Conservation (phyloP, 495 filamentous ascomycete species). For the Rhizodiscina lignyota region DNA sequence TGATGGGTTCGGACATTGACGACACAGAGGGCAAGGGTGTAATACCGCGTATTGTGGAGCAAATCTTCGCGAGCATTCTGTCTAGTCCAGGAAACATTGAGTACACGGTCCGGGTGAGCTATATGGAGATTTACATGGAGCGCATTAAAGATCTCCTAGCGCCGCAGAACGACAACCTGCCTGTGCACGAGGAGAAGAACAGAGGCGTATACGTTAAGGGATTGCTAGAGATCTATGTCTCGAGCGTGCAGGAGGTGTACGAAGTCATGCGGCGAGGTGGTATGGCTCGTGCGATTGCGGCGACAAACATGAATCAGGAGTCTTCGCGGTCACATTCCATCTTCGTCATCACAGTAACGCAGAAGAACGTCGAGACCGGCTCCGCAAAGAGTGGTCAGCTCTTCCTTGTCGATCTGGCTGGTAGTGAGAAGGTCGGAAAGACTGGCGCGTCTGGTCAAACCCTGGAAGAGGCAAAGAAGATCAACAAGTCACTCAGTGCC, state of each 20-base stretch:
- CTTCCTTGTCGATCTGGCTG: conserved; percentile 93
- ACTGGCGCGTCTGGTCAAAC: conserved; percentile 96
- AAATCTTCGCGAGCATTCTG: conserved; percentile 91
- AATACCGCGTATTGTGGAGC: conserved; percentile 92
- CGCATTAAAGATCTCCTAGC: conserved; percentile 83
- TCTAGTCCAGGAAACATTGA: conserved; percentile 86
- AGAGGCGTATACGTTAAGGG: conserved; percentile 95
- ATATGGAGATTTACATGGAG: conserved; percentile 99
- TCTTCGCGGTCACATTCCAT: conserved; percentile 97
- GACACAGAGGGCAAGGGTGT: conserved; percentile 80
- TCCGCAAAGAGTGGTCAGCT: conserved; percentile 93
- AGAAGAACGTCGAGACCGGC: conserved; percentile 95
- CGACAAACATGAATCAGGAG: conserved; percentile 99
- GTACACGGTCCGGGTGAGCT: conserved; percentile 92
- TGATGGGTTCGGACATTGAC: conserved; percentile 97
- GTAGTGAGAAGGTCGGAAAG: conserved; percentile 97
- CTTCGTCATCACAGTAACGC: conserved; percentile 90
- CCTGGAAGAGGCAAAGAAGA: conserved; percentile 97
- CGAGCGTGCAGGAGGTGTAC: conserved; percentile 88
- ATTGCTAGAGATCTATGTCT: conserved; percentile 86
- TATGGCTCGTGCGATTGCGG: conserved; percentile 72
- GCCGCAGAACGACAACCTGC: conserved; percentile 88
- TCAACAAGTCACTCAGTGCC: conserved; percentile 97
- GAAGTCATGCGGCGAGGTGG: conserved; percentile 94
- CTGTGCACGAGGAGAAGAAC: conserved; percentile 93